Base-by-base conservation (phyloP, 1,139 yeast genomes). In the Kodamaea suecica region DNA sequence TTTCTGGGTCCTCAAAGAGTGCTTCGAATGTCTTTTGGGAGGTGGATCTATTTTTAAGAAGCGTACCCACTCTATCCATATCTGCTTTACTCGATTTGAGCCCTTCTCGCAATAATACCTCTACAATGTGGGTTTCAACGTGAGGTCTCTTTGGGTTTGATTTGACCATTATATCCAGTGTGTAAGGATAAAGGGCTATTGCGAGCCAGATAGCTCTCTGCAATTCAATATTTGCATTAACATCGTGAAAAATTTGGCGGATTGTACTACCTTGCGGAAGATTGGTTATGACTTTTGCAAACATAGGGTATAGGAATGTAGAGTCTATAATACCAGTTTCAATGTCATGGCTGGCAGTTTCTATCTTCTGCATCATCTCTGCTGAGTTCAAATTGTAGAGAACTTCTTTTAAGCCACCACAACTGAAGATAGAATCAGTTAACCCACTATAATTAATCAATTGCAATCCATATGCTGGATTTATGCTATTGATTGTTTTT, bases 401-500 rank as follows among this genome's bases (percentile, higher is more conserved):
- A 2, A 49, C 40, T 1, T 52, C 53, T 7, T 50, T 45, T 23
- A 46, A 44, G 3, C 55, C 49, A 1, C 72, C 74, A 16, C 69
- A 53, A 34, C 63, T 63, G 53, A 86, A 84, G 3, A 86, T 75
- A n/a, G 77, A 68, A 24, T 73, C 68, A 27, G 73, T 76, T 28
- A 87, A 66, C 1, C 70, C 68, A 9, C 78, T 74, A 31, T 69
- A 62, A 29, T 73, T 73, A 26, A 90, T 68, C 38, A 84, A 57
- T 14, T 67, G 60, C 33, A 88, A 60, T 0, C 94, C 96, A 42
- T 76, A 71, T 0, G 70, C 62, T 0, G 95, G 86, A 45, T 81
- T 70, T 4, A 57, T 50, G 16, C 94, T 78, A n/a, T 61, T 59
- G 27, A 90, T 62, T 27, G 83, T 83, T 57, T 94, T 94, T 33